These are phyloP conservation scores for Colletotrichum neosansevieriae DNA, from an alignment of 2,329 filamentous ascomycete genomes.

Conservation along the genomic window DNA sequence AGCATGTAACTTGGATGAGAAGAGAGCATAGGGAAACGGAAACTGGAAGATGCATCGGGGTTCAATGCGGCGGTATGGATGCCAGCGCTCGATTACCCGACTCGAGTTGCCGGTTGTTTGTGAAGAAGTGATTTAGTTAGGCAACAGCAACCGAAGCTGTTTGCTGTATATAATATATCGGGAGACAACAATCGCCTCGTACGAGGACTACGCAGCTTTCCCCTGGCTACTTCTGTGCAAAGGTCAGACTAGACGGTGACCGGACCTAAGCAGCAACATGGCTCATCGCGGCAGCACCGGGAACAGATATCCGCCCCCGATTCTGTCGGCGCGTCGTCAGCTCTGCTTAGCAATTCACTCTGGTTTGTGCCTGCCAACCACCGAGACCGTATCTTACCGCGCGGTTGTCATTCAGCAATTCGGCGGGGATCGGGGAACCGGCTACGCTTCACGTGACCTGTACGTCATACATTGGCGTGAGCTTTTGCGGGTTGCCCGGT, in stretches of 20 bases:
- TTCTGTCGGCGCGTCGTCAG: constrained; percentile 1
- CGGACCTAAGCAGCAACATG: no score
- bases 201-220: background rate
- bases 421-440: constrained; percentile 18
- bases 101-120: constrained; percentile 1
- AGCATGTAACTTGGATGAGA: constrained; percentile 40
- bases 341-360: constrained; percentile 19
- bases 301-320: background rate
- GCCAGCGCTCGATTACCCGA: constrained; percentile 14
- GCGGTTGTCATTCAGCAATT: background rate
- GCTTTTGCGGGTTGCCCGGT: constrained; percentile 14
- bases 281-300: background rate
- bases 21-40: constrained; percentile 10
- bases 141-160: constrained; percentile 33
- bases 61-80: constrained; percentile 17
- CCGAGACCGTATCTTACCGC: background rate
- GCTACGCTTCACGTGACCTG: constrained; percentile 34
- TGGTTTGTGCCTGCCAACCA: background rate
- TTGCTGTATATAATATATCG: constrained; percentile 38
- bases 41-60: constrained; percentile 13
- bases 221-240: no score
- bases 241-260: no score
- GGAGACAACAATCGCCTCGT: constrained; percentile 17
- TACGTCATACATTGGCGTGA: constrained; percentile 35
- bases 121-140: constrained; percentile 20